Base-by-base conservation (phyloP, 495 filamentous ascomycete species). In the Rhypophila decipiens region DNA sequence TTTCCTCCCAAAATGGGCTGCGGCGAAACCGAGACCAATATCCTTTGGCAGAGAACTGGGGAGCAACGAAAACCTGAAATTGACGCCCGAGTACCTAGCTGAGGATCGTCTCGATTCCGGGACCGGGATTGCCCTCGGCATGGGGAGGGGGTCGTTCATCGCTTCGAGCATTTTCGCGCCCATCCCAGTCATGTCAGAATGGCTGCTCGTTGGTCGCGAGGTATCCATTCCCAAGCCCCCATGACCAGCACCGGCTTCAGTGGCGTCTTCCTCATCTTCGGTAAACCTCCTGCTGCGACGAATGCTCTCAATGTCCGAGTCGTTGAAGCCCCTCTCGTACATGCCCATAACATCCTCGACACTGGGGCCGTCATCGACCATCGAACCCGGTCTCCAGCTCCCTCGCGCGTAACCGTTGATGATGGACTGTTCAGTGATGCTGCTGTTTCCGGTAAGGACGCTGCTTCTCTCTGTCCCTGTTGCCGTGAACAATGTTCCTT, bases 301-400 rank as follows among this genome's bases (percentile, higher is more conserved):
- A 5, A 66, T 57, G 20, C 67, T 65, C 22, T 70, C 64, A 10
- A 66, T 49, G 19, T 66, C 69, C 19, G 67, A 66, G 46, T 80
- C 77, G 53, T 86, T 83, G 67, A 93, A 91, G 0, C 90, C 88
- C 52, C 84, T 80, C 45, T 86, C 84, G 60, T 96, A 96, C 86
- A 96, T 90, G 13, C 84, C 87, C 66, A 96, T 93, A 7, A 88
- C 85, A 70, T 96, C 90, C 53, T 97, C 90, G 2, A 95, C 78
- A 50, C 84, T 95, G 74, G 90, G 85, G 4, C 79, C 82, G 47
- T 80, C 84, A 47, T 88, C 84, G 33, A 75, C 76, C 7, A 74
- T 70, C 33, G 74, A 76, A 46, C 73, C 72, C 27, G 68, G n/a
- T 63, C 68, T 45, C 74, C 71, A 49, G 69, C 74, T 87, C 74